A percentile compares a stretch with the other conserved stretches of the same genome.
phyloP scores from a whole-genome alignment of 441 rosid species.

The Gossypium schwendimanii region DNA sequence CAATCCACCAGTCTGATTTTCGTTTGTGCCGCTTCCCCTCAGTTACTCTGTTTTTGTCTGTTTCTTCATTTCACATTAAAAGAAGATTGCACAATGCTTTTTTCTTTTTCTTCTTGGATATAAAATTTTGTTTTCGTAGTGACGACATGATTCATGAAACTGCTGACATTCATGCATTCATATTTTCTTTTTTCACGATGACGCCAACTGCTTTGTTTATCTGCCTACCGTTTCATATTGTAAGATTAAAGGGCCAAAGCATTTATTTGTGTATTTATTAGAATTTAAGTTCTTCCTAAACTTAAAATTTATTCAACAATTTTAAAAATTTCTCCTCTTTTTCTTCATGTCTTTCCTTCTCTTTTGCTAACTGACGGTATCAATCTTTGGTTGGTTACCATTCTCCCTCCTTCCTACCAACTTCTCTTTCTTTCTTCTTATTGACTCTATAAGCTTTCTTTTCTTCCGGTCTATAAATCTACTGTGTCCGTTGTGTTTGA shows the following conservation, averaged over 20 bases:
- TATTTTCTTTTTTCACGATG: background rate
- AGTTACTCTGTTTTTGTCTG: conserved; percentile 3
- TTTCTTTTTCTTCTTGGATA: background rate
- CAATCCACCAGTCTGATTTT: background rate
- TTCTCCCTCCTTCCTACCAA: too few species aligned
- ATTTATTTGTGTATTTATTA: too few species aligned
- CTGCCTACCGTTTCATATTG: background rate
- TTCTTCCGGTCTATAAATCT: too few species aligned
- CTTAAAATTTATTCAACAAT: too few species aligned
- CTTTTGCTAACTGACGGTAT: too few species aligned
- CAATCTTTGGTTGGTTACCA: too few species aligned
- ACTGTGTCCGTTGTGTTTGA: too few species aligned
- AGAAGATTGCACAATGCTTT: background rate
- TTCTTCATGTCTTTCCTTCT: too few species aligned
- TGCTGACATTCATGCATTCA: background rate
- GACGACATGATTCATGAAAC: background rate
- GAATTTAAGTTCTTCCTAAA: too few species aligned
- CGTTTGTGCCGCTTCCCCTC: background rate
- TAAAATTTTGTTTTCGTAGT: background rate
- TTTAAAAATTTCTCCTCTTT: too few species aligned
- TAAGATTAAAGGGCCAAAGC: background rate
- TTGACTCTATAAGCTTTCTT: too few species aligned
- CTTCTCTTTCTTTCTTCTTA: too few species aligned
- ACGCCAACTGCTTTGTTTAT: background rate
- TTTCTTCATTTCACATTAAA: background rate